Evolutionary conservation across 768 basidiomycete genomes (phyloP), one percentile per base, ranked within the genome.

Genomic region (Trametes punicea): DNA sequence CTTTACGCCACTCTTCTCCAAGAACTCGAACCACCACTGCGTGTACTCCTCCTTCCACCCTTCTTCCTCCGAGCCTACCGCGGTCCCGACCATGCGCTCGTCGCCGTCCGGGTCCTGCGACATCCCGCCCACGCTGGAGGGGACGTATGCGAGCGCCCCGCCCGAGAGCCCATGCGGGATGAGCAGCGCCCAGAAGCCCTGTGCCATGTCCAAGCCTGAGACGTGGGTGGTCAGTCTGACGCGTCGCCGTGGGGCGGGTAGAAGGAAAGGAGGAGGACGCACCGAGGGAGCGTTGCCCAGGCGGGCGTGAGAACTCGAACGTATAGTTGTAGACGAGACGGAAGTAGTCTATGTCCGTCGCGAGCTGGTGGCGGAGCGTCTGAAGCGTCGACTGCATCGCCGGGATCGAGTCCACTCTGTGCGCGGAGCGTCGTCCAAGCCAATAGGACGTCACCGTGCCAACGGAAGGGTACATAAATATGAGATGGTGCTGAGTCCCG

Each of bases 201-300:
- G 77, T 0, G 92, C 91, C 16, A 78, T 81, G 0, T 93, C 91
- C 55, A 83, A 71, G 13, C 70, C 88, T 91, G 63, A 29, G n/a
- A 21, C 18, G 2, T 36, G 34, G 5, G 34, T 36, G n/a, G 31
- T 23, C 29, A 39, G 40, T 30, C 20, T 6, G 23, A 29, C 18
- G 10, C 10, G 21, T 50, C 16, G 29, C 6, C 21, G 42, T 31
- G 13, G 31, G 8, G 20, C 6, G 10, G 27, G 3, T 23, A 40
- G 27, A 27, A 26, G 16, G 31, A 40, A 59, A 25, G 27, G 18
- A 20, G n/a, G n/a, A n/a, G 18, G 20, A 73, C 84, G 38, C 60
- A 85, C 90, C 82, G 41, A 95, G 75, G 70, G 88, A 91, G 58
- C 93, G 80, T 67, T 92, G 90, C 1, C 90, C 90, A 50, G 86